Evolutionary conservation across 331 rosid genomes (phyloP).

Genomic region (Spiraea crenata): DNA sequence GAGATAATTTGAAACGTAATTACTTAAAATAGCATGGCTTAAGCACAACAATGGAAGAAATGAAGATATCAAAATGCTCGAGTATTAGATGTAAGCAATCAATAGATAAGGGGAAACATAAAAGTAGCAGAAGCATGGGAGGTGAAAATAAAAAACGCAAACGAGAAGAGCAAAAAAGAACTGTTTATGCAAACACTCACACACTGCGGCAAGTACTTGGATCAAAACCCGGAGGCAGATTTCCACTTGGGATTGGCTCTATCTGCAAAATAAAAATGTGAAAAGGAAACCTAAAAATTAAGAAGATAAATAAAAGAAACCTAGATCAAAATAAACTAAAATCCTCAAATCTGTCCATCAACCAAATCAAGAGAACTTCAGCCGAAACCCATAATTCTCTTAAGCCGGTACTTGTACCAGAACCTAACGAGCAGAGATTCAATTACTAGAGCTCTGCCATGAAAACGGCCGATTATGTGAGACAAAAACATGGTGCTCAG

Average conservation of each 20-base stretch:
- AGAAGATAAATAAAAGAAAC: constrained; percentile 12
- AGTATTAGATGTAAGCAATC: neutral
- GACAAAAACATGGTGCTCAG: neutral
- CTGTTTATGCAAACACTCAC: constrained; percentile 80
- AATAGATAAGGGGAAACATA: neutral
- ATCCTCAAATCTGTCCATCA: constrained; percentile 22
- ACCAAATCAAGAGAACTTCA: constrained; percentile 18
- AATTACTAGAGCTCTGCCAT: neutral
- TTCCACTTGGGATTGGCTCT: constrained; percentile 99
- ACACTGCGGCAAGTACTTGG: constrained; percentile 99
- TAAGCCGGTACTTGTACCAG: neutral
- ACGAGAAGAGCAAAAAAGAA: constrained; percentile 1
- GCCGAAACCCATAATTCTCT: constrained; percentile 10
- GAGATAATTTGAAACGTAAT: neutral
- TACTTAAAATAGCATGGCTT: neutral
- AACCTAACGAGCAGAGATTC: neutral
- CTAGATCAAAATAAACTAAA: constrained; percentile 27
- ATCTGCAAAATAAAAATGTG: constrained; percentile 79
- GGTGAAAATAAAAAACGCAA: constrained; percentile 8
- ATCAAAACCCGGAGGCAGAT: constrained; percentile 99
- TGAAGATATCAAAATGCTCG: neutral
- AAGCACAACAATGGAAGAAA: neutral
- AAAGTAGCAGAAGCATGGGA: constrained; percentile 22
- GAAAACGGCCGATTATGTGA: neutral
- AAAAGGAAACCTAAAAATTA: constrained; percentile 29